phyloP scores from a whole-genome alignment of 495 filamentous ascomycete genomes.

The Aspergillus carlsbadensis region DNA sequence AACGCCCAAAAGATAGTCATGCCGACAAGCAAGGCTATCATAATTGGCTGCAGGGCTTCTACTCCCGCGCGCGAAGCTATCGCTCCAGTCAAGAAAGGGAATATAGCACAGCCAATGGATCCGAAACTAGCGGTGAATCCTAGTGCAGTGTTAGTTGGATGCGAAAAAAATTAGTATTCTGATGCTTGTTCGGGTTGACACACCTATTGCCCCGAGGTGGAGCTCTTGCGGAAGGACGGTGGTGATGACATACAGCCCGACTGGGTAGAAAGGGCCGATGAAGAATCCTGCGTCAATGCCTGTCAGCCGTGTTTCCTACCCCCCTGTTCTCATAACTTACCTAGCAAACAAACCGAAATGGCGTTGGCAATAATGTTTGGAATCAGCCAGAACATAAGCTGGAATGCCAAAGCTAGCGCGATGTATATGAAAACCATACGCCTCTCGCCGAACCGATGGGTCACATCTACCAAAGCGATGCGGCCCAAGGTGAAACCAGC shows the following conservation, averaged over 20 bases:
- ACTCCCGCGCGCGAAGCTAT: slow-evolving; percentile 47
- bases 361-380: slow-evolving; percentile 57
- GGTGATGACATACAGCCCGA: slow-evolving; percentile 32
- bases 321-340: slow-evolving; percentile 30
- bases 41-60: slow-evolving; percentile 49
- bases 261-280: slow-evolving; percentile 41
- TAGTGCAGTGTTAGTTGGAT: slow-evolving; percentile 4
- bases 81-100: slow-evolving; percentile 50
- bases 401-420: slow-evolving; percentile 38
- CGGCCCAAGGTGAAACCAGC: slow-evolving; percentile 62
- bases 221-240: slow-evolving; percentile 38
- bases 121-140: slow-evolving; percentile 49
- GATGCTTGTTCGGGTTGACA: neutral
- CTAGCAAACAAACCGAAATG: slow-evolving; percentile 61
- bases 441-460: slow-evolving; percentile 51
- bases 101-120: slow-evolving; percentile 49
- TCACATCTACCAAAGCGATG: slow-evolving; percentile 52
- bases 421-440: slow-evolving; percentile 50
- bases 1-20: slow-evolving; percentile 45
- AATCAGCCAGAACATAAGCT: slow-evolving; percentile 54
- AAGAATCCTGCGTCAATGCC: slow-evolving; percentile 23
- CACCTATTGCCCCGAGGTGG: slow-evolving; percentile 33
- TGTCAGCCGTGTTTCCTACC: neutral
- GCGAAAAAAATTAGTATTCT: neutral
- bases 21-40: slow-evolving; percentile 43